Conservation (phyloP, 2,329 filamentous ascomycete genomes). For the Colletotrichum magnum region DNA sequence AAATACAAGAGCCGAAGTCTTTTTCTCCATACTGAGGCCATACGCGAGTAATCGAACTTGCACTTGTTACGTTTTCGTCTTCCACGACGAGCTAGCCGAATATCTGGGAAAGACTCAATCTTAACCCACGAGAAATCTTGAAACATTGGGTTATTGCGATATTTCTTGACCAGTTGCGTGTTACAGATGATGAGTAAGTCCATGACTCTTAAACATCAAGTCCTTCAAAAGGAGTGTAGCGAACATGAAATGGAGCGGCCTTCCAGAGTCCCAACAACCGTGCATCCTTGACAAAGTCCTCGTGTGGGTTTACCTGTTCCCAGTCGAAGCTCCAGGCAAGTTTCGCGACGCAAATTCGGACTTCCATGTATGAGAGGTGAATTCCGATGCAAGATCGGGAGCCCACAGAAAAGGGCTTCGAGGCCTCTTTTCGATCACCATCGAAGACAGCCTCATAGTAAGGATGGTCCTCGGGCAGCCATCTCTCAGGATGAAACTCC, state of each 20-base stretch:
- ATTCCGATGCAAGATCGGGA: conserved; percentile 17
- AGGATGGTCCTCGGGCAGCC: conserved; percentile 10
- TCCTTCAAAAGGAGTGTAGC: conserved; percentile 8
- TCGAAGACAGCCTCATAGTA: conserved; percentile 5
- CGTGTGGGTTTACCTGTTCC: conserved; percentile 1
- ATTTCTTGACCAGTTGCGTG: too few species aligned
- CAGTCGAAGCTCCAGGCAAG: conserved; percentile 22
- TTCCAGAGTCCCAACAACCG: conserved; percentile 25
- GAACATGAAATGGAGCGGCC: conserved; percentile 23
- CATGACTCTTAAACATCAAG: not conserved
- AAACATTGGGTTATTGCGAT: too few species aligned
- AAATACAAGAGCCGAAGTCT: too few species aligned
- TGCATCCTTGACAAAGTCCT: conserved; percentile 25
- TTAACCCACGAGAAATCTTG: too few species aligned
- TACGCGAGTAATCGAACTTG: too few species aligned
- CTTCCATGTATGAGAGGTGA: conserved; percentile 23
- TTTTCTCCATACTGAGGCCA: too few species aligned
- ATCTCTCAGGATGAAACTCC: conserved; percentile 31
- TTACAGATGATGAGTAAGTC: too few species aligned
- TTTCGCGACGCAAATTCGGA: conserved; percentile 22
- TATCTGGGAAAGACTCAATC: too few species aligned
- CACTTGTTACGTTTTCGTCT: too few species aligned
- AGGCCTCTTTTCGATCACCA: conserved; percentile 15
- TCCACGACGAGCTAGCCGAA: too few species aligned
- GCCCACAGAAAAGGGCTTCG: conserved; percentile 25